phyloP scores from a whole-genome alignment of 805 yeast genomes.

The Zygoascus flipseniorum region DNA sequence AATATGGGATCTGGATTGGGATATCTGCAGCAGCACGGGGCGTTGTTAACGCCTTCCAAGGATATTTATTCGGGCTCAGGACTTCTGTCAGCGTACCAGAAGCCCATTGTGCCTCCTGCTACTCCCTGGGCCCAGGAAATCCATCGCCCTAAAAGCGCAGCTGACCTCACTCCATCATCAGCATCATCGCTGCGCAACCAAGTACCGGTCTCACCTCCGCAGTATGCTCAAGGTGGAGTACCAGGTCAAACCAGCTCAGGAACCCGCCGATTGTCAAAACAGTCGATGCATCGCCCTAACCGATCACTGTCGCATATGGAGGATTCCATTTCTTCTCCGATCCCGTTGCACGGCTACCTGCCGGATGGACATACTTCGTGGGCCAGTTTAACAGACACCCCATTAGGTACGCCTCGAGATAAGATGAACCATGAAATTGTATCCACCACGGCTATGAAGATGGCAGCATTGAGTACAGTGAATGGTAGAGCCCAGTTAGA shows the following conservation, averaged over 20 bases:
- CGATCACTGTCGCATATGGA: constrained; percentile 15
- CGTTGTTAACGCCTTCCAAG: constrained; percentile 14
- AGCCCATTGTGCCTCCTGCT: constrained; percentile 12
- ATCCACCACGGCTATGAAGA: constrained; percentile 40
- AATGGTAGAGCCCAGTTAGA: constrained; percentile 35
- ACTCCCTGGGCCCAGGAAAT: constrained; percentile 23
- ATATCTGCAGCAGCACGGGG: background rate
- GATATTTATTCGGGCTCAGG: constrained; percentile 1
- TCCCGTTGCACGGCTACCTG: constrained; percentile 5
- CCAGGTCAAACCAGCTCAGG: background rate
- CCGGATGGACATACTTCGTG: constrained; percentile 17
- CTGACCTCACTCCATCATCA: constrained; percentile 9
- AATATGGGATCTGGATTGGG: background rate
- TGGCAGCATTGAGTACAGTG: constrained; percentile 61
- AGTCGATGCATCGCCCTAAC: constrained; percentile 4
- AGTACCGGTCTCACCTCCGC: constrained; percentile 1
- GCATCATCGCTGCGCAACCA: constrained; percentile 1
- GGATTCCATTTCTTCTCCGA: constrained; percentile 3
- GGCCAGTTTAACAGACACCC: constrained; percentile 26
- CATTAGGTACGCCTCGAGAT: constrained; percentile 11
- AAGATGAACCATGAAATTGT: constrained; percentile 24
- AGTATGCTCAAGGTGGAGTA: constrained; percentile 1
- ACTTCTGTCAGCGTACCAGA: constrained; percentile 6
- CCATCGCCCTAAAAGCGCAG: constrained; percentile 22
- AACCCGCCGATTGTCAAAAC: background rate